phyloP scores from a whole-genome alignment of 768 basidiomycete genomes.

The Leucocoprinus leucothites region DNA sequence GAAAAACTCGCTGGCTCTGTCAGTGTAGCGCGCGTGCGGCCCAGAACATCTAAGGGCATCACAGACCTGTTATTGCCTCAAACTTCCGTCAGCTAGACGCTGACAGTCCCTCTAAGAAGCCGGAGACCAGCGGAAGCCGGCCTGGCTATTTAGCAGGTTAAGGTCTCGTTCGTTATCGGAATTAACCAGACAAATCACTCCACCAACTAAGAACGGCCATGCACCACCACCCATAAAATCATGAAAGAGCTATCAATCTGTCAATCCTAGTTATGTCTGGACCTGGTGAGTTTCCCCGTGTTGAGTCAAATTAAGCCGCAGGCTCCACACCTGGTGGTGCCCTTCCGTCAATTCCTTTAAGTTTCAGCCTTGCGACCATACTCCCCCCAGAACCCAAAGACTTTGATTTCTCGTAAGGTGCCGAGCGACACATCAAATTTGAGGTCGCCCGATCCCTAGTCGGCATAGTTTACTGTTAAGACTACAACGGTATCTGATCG shows the following conservation, averaged over 20 bases:
- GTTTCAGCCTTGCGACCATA: constrained; percentile 61
- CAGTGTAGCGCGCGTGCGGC: constrained; percentile 87
- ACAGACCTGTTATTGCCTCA: constrained; percentile 91
- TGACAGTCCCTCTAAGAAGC: constrained; percentile 87
- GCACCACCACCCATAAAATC: constrained; percentile 86
- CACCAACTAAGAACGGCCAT: constrained; percentile 88
- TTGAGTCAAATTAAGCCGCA: constrained; percentile 86
- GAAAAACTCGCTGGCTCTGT: constrained; percentile 80
- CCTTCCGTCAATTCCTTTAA: constrained; percentile 85
- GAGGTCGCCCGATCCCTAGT: constrained; percentile 73
- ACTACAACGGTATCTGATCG: constrained; percentile 75
- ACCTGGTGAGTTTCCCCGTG: constrained; percentile 81
- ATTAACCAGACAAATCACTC: constrained; percentile 98
- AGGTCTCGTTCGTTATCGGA: constrained; percentile 94
- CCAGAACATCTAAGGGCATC: constrained; percentile 91
- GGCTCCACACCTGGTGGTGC: constrained; percentile 78
- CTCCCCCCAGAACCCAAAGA: constrained; percentile 73
- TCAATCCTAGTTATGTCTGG: constrained; percentile 75
- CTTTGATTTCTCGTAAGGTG: constrained; percentile 85
- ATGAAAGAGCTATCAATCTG: constrained; percentile 84
- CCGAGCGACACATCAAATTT: constrained; percentile 68
- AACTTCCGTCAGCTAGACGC: constrained; percentile 79
- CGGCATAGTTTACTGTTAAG: constrained; percentile 83
- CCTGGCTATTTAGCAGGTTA: constrained; percentile 90
- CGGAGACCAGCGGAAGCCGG: constrained; percentile 68